Conservation (phyloP, 225 moss, liverwort and hornwort genomes). For the Pseudisothecium myosuroides region DNA sequence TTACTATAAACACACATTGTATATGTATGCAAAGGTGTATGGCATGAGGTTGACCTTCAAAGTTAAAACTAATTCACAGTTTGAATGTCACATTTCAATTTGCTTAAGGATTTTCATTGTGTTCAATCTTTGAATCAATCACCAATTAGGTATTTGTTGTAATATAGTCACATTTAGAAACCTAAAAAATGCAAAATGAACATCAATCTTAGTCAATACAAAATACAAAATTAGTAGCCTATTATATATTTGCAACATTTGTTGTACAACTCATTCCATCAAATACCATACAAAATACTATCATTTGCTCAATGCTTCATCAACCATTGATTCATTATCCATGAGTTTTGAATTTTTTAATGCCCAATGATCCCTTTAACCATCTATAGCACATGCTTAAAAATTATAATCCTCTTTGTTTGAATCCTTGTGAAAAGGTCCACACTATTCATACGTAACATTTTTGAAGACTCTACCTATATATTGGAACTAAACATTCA, state of each 20-base stretch:
- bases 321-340: neutral
- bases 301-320: neutral
- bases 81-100: neutral
- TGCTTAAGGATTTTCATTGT: too few relatives aligned
- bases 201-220: neutral
- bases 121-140: neutral
- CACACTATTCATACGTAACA: neutral
- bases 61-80: neutral
- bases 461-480: too few relatives aligned
- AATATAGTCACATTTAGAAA: neutral
- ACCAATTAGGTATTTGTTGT: neutral
- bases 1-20: neutral
- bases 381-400: neutral
- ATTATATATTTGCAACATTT: neutral
- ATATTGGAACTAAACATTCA: too few relatives aligned
- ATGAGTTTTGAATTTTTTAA: neutral
- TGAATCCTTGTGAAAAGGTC: neutral
- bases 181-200: too few relatives aligned
- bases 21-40: accelerated
- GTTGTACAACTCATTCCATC: neutral
- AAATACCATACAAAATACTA: neutral
- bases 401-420: neutral
- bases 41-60: too few relatives aligned
- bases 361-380: accelerated
- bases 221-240: neutral